phyloP scores from a whole-genome alignment of 805 yeast species.

The Candida railenensis region DNA sequence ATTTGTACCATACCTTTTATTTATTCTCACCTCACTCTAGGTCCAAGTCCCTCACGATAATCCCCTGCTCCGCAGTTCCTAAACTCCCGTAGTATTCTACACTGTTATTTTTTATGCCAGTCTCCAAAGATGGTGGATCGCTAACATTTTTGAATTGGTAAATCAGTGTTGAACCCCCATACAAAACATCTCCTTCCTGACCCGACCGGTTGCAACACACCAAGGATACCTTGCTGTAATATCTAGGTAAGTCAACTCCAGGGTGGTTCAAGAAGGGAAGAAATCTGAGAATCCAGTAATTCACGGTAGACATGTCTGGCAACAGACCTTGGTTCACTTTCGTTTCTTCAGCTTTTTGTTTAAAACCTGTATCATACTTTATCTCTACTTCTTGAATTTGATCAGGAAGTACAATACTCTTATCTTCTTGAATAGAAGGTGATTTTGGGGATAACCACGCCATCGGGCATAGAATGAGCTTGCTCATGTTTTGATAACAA shows the following conservation, averaged over 20 bases:
- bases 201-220: slow-evolving; percentile 75
- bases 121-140: slow-evolving; percentile 14
- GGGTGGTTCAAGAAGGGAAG: slow-evolving; percentile 55
- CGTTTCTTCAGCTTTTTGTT: neutral
- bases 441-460: slow-evolving; percentile 75
- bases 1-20: too few relatives aligned
- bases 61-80: slow-evolving; percentile 66
- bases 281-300: slow-evolving; percentile 76
- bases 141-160: slow-evolving; percentile 44
- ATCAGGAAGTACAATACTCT: neutral
- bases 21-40: too few relatives aligned
- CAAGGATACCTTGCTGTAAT: slow-evolving; percentile 29
- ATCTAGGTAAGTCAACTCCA: slow-evolving; percentile 16
- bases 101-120: slow-evolving; percentile 47
- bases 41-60: slow-evolving; percentile 58
- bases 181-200: slow-evolving; percentile 64
- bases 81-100: slow-evolving; percentile 55
- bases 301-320: slow-evolving; percentile 51
- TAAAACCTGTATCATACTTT: neutral
- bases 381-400: neutral
- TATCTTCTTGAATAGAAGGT: slow-evolving; percentile 27
- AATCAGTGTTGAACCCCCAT: slow-evolving; percentile 66
- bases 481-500: slow-evolving; percentile 46
- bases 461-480: slow-evolving; percentile 73
- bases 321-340: neutral